Evolutionary conservation across 192 early-diverging fungal species (phyloP), one percentile per base, ranked within the genome.

Genomic region (Geranomyces variabilis): DNA sequence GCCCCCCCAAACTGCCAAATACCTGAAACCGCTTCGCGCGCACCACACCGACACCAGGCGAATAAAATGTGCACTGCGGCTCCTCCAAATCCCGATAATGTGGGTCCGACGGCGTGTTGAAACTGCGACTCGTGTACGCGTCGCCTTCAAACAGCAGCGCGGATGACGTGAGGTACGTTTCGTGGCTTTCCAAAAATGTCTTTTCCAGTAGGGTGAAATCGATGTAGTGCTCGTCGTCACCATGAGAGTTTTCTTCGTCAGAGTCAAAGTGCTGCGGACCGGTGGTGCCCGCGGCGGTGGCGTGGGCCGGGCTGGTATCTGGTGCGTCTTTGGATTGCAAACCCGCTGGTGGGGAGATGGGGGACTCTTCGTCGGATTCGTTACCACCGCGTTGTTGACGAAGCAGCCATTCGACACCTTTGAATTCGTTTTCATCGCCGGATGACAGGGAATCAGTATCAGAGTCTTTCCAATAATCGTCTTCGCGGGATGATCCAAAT

Each of bases 11-110:
- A 24, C 12, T 47, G 10, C 19, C 46, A 53, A 28, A 19, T 60
- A 60, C 58, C 58, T 60, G 63, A 64, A 64, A 64, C 63, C 63
- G 17, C 21, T 64, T 64, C 1, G 63, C 63, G 3, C 43, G 15
- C 2, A 64, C 63, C 5, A 64, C 63, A 64, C 63, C 63, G 5
- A 29, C 29, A 3, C 6, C 28, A 2, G 63, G 63, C 34, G 63
- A 64, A 29, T 64, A 64, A 36, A 64, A 64, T 3, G 43, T 45
- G 44, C 43, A 64, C 28, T 64, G 41, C 12, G 63, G 63, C 29
- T 60, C 58, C 17, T 19, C 58, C 21, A 60, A 29, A 33, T 60
- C 58, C 2, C 29, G 28, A 29, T 60, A 60, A 19, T 60, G 29
- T 30, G 17, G 58, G 8, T 19, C 17, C 7, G 29, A 31, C 5